These are phyloP conservation scores for Lagenidium sp. DNA, from an alignment of 352 stramenopile species.

Conservation along the genomic window DNA sequence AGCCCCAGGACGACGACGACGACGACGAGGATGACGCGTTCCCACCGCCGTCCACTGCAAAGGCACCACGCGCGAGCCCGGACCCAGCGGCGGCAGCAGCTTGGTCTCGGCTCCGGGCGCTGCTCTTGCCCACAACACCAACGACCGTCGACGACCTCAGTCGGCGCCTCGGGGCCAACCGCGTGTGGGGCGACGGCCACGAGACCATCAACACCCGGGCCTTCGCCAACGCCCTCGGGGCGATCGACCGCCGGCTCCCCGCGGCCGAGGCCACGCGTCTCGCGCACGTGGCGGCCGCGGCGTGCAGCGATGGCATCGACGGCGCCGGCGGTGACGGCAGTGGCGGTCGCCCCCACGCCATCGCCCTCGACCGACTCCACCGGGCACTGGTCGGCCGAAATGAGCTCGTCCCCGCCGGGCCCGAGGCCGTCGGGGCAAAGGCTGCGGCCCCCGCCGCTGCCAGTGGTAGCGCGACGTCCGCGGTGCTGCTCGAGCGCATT, in stretches of 20 bases:
- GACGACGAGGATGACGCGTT: too few species aligned
- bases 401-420: not conserved
- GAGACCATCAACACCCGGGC: conserved; percentile 49
- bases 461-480: not conserved
- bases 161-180: conserved; percentile 37
- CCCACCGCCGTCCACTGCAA: too few species aligned
- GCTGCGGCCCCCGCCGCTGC: not conserved
- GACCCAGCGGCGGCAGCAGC: too few species aligned
- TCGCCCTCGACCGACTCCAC: not conserved
- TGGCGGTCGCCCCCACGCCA: too few species aligned
- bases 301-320: conserved; percentile 3
- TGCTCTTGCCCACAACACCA: too few species aligned
- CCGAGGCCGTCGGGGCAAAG: conserved; percentile 2
- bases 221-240: conserved; percentile 26
- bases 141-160: conserved; percentile 38
- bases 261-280: conserved; percentile 25
- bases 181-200: conserved; percentile 45
- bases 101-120: too few species aligned
- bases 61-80: too few species aligned
- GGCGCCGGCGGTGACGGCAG: conserved; percentile 1
- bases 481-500: conserved; percentile 8
- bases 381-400: not conserved
- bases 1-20: not conserved
- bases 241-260: conserved; percentile 29
- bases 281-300: conserved; percentile 11